Evolutionary conservation across 257 asterid species (phyloP), one percentile per base, ranked within the genome.

Genomic region (Capsicum pubescens): DNA sequence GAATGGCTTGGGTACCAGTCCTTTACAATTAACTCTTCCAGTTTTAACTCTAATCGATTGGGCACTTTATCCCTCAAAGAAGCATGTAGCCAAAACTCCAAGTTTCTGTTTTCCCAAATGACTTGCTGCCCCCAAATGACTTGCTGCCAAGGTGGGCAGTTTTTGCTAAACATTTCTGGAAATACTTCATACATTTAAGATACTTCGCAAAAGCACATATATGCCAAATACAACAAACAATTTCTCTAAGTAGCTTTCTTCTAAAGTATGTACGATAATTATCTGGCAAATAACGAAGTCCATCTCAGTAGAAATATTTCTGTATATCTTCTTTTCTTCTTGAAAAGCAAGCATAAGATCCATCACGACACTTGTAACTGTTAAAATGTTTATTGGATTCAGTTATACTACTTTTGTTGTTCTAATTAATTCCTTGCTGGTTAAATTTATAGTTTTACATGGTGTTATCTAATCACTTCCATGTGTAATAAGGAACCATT

Each of bases 51-150:
- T 3, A 7, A 48, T 16, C 9, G 19, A 19, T 74, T 74, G 19
- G 61, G 81, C 61, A 74, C 81, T 74, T 48, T 10, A 71, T 71
- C 80, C 39, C 80, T n/a, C 39, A n/a, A 39, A 69, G 55, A 42
- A 39, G 79, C 58, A 46, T 71, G 36, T 46, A 46, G 11, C 39
- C 58, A 46, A 17, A 44, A 10, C 1, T n/a, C 58, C 58, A 71
- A 44, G 0, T 50, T 76, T 26, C 61, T 11, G 42, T 50, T 13
- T 44, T 54, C 64, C 9, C 15, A 26, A 8, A 6, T 26, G 81
- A 52, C 19, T 76, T 13, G 81, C 39, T 50, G 1, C 36, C 57
- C 64, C 9, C 15, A 26, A 8, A 6, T 26, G 81, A 52, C 19
- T 76, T 13, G 81, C 39, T 50, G 1, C 36, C 57, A 70, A 70